Evolutionary conservation across 164 flowering plant genomes (phyloP).

Genomic region (Cinnamomum chago): DNA sequence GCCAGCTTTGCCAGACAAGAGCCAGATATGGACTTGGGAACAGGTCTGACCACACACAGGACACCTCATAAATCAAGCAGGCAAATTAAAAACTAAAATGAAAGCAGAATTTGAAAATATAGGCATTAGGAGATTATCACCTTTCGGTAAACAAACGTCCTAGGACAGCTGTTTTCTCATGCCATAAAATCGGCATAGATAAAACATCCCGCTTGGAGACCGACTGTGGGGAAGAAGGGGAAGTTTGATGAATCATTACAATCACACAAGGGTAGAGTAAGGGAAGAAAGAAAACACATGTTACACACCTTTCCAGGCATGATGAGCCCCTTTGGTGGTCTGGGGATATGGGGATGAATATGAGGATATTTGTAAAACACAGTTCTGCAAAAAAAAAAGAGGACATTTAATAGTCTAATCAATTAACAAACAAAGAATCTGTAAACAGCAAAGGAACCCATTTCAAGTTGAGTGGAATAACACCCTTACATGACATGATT

Average conservation of each 20-base stretch:
- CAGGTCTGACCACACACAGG: constrained; percentile 18
- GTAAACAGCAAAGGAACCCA: too few species aligned
- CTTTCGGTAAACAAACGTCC: constrained; percentile 24
- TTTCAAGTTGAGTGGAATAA: background rate
- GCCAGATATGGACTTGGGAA: constrained; percentile 27
- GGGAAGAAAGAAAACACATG: background rate
- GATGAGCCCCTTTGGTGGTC: constrained; percentile 34
- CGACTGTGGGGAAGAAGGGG: constrained; percentile 15
- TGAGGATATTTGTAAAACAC: constrained; percentile 36
- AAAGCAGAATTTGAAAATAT: background rate
- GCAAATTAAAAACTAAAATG: background rate
- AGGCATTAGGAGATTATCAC: constrained; percentile 14
- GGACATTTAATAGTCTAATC: background rate
- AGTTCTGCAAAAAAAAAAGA: constrained; percentile 26
- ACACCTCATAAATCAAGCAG: background rate
- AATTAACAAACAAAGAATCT: background rate
- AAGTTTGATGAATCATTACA: background rate
- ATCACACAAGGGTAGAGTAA: background rate
- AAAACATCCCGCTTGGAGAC: constrained; percentile 20
- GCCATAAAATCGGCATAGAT: constrained; percentile 23
- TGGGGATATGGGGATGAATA: constrained; percentile 44
- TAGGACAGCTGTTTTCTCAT: constrained; percentile 22
- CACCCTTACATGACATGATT: constrained; percentile 41
- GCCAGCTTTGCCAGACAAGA: constrained; percentile 25
- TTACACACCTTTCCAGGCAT: constrained; percentile 29